phyloP scores from a whole-genome alignment of 176 grass and related monocot genomes.

The barley (Hordeum vulgare) region DNA sequence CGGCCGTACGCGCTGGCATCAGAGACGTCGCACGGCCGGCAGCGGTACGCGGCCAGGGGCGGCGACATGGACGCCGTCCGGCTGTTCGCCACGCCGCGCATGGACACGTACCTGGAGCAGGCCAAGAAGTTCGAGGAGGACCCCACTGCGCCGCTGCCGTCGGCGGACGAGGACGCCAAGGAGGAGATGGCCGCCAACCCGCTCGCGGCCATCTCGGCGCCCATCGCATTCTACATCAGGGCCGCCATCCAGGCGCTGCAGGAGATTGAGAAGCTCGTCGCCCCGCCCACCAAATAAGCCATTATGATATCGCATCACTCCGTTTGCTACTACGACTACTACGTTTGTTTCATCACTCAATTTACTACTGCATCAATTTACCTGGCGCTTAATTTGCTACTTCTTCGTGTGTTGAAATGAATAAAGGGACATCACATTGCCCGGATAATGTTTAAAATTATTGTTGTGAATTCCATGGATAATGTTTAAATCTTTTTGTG shows the following conservation, averaged over 20 bases:
- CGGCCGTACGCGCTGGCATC: constrained; percentile 11
- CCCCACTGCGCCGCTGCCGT: background rate
- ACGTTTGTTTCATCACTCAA: too few species aligned
- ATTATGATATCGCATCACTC: background rate
- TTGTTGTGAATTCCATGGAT: too few species aligned
- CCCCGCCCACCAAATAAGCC: background rate
- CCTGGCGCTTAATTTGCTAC: too few species aligned
- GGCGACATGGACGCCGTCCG: background rate
- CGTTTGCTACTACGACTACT: background rate
- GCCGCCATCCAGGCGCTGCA: constrained; percentile 16
- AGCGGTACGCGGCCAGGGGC: constrained; percentile 11
- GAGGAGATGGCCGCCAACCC: background rate
- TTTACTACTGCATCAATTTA: too few species aligned
- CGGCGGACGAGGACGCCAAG: background rate
- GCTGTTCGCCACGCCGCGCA: constrained; percentile 29
- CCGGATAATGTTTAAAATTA: too few species aligned
- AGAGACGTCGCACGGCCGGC: background rate
- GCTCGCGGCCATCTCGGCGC: background rate
- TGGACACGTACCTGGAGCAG: constrained; percentile 1
- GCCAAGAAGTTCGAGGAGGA: background rate
- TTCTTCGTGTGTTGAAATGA: too few species aligned
- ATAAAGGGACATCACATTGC: too few species aligned
- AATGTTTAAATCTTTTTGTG: too few species aligned
- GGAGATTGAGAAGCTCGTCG: background rate
- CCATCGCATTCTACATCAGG: background rate